Conservation (phyloP, 177 flowering plant species). For the Telopea speciosissima region DNA sequence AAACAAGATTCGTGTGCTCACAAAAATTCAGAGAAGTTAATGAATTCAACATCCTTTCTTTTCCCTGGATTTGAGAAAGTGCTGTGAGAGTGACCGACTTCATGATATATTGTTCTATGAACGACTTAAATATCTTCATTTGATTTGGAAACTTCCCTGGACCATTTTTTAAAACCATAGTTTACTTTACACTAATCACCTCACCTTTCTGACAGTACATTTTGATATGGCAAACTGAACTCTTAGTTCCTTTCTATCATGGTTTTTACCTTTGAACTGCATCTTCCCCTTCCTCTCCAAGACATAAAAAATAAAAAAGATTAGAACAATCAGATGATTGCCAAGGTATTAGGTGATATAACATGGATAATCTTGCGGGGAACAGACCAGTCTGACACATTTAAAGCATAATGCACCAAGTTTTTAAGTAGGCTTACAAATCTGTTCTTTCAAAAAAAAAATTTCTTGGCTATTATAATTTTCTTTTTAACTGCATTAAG, state of each 20-base stretch:
- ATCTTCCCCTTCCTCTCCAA: too few relatives aligned
- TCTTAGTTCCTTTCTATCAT: too few relatives aligned
- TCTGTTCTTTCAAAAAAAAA: too few relatives aligned
- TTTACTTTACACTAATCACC: not conserved
- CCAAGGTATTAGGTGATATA: too few relatives aligned
- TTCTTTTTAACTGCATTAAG: not conserved
- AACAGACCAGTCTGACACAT: not conserved
- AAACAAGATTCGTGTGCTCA: too few relatives aligned
- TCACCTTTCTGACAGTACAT: not conserved
- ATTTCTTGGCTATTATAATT: too few relatives aligned
- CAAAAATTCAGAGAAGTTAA: too few relatives aligned
- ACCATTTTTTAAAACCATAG: not conserved
- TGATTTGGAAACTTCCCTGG: not conserved
- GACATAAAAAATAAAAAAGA: too few relatives aligned
- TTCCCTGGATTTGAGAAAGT: not conserved
- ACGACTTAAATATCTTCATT: not conserved
- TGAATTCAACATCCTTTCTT: not conserved
- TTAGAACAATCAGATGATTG: not conserved
- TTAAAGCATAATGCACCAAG: not conserved
- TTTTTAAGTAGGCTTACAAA: not conserved
- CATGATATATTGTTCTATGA: not conserved
- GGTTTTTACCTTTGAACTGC: too few relatives aligned
- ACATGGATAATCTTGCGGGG: not conserved
- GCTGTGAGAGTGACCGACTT: not conserved
- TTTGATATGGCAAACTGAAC: too few relatives aligned